A percentile compares a stretch with the other conserved stretches of the same genome.
phyloP scores from a whole-genome alignment of 2,329 filamentous ascomycete genomes.

The Aplosporella prunicola region DNA sequence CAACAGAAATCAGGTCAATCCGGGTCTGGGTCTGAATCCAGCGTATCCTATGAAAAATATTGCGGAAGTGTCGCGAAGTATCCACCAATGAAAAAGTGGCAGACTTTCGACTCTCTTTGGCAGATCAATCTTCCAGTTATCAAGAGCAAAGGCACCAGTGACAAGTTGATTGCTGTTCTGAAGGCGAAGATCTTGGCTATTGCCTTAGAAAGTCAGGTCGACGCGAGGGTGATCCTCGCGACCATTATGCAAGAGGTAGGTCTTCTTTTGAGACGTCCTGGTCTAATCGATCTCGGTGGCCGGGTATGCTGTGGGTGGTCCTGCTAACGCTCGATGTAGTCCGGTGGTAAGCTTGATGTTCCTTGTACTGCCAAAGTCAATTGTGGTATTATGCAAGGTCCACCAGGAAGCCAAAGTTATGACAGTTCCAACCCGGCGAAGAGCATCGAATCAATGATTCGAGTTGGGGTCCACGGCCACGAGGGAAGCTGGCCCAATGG shows the following conservation, averaged over 20 bases:
- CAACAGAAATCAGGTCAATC: too few species aligned
- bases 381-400: conserved; percentile 16
- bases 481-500: conserved; percentile 3
- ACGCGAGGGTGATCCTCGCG: conserved; percentile 15
- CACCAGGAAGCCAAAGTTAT: conserved; percentile 11
- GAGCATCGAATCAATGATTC: conserved; percentile 15
- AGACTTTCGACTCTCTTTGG: conserved; percentile 4
- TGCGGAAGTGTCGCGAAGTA: too few species aligned
- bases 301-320: neutral
- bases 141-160: neutral
- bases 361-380: conserved; percentile 12
- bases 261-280: too few species aligned
- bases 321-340: neutral
- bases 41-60: too few species aligned
- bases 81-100: neutral
- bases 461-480: conserved; percentile 14
- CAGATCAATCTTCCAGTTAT: neutral
- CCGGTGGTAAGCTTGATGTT: conserved; percentile 11
- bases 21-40: too few species aligned
- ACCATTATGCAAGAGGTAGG: conserved; percentile 16
- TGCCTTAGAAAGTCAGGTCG: conserved; percentile 11
- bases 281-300: too few species aligned
- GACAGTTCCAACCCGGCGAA: conserved; percentile 6
- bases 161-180: too few species aligned
- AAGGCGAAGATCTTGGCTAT: conserved; percentile 11